Base-by-base conservation (phyloP, 1,284 basidiomycete genomes). In the Ceraceosorus guamensis region DNA sequence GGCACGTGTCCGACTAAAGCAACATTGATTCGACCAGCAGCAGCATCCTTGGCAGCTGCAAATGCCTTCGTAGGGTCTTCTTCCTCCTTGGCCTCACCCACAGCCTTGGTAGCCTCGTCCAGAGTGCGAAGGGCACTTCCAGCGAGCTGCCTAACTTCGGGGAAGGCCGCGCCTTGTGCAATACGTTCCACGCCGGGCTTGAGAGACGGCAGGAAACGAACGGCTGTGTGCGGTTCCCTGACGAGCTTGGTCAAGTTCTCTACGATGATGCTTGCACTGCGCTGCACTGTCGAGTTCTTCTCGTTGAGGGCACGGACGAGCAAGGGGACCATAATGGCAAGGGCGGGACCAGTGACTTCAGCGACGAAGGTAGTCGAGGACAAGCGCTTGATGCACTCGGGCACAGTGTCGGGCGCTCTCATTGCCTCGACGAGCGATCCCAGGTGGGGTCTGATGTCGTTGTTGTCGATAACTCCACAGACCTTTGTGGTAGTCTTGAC, bases 191-290 rank as follows among this genome's bases (percentile, higher is more conserved):
- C 91, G 64, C 91, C 91, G 43, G 91, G 88, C 4, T 93, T 87
- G 46, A 98, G 85, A 48, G 85, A 82, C 64, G 88, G 88, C 34
- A 96, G 83, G 79, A 97, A 93, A 48, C 83, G 82, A 8, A 90
- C 91, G 48, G 95, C 93, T 53, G 96, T 84, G 62, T 84, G 86
- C 4, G 89, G 89, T 71, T 95, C 86, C 58, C 93, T 87, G 47
- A 98, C 95, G 55, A 98, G 86, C 80, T 97, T 98, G 79, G 97
- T 93, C 56, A 98, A 82, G 79, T 98, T 98, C 76, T 93, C 91
- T 60, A 93, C 85, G 69, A 98, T 89, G 54, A 98, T 87, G 46
- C 73, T 71, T n/a, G 69, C 89, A 75, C 96, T 91, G 39, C 79
- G 75, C 68, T 79, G 78, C 18, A 79, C 78, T 48, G 75, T 77